Conservation (phyloP, 139 green algal species). For the Pleodorina starrii region DNA sequence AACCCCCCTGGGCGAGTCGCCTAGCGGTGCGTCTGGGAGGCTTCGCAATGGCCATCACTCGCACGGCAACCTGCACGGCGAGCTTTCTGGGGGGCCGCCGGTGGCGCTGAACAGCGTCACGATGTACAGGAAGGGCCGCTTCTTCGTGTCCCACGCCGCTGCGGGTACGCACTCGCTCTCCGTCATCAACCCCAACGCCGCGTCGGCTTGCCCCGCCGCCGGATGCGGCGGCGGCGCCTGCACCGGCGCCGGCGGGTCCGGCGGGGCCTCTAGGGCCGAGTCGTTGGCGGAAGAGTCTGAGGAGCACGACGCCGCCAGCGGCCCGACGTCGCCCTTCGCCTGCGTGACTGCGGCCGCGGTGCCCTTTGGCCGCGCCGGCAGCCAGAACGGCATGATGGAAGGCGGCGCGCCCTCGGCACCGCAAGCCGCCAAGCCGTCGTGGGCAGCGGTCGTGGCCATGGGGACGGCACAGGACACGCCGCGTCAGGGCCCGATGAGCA, state of each 20-base stretch:
- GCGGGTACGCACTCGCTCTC: slow-evolving; percentile 13
- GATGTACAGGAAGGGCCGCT: slow-evolving; percentile 50
- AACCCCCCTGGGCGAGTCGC: neutral
- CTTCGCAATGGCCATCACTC: neutral
- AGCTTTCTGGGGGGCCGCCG: neutral
- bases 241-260: neutral
- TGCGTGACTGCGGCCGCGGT: neutral
- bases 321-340: slow-evolving; percentile 4
- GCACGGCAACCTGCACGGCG: neutral
- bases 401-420: too few species aligned
- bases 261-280: neutral
- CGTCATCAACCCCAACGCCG: slow-evolving; percentile 13
- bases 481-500: neutral
- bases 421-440: neutral
- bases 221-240: neutral
- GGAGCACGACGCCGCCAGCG: slow-evolving; percentile 28
- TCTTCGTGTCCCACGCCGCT: slow-evolving; percentile 5
- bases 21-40: neutral
- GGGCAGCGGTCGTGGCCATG: neutral
- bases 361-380: neutral
- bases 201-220: neutral
- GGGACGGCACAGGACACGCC: neutral
- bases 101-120: slow-evolving; percentile 37
- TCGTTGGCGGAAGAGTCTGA: neutral
- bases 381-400: neutral